Evolutionary conservation across 2,329 filamentous ascomycete species (phyloP).

Genomic region (Grosmannia clavigera): DNA sequence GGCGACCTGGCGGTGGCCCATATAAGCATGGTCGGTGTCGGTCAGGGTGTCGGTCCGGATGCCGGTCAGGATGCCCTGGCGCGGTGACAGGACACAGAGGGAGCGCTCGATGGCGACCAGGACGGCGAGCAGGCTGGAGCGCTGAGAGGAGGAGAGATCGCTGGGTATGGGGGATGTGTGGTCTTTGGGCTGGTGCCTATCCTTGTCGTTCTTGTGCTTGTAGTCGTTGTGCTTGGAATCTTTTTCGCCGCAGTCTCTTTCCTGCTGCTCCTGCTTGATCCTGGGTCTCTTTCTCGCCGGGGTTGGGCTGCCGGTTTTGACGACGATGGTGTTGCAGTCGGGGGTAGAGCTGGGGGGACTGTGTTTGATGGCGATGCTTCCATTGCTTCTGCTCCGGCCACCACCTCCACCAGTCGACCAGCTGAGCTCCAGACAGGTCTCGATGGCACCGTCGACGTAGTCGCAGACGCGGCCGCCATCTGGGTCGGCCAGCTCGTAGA

Average conservation of each 20-base stretch:
- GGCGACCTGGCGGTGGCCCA: background rate
- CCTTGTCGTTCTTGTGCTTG: too few species aligned
- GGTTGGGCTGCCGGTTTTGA: background rate
- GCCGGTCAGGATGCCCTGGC: background rate
- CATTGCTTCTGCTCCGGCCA: background rate
- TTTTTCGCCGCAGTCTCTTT: background rate
- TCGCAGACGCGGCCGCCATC: background rate
- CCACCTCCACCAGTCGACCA: background rate
- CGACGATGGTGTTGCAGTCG: background rate
- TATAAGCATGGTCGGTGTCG: background rate
- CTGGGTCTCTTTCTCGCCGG: background rate
- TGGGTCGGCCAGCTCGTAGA: constrained; percentile 2
- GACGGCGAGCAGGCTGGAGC: background rate
- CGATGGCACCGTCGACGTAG: background rate
- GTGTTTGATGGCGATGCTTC: background rate
- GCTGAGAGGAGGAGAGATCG: background rate
- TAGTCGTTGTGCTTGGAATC: too few species aligned
- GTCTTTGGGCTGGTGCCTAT: too few species aligned
- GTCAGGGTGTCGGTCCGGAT: background rate
- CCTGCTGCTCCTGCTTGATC: background rate
- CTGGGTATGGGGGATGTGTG: background rate
- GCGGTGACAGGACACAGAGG: background rate
- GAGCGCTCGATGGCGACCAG: background rate
- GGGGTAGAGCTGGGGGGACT: background rate
- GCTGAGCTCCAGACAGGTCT: background rate